These are phyloP conservation scores for Lipomyces yamadae DNA, from an alignment of 805 yeast genomes.

Conservation along the genomic window DNA sequence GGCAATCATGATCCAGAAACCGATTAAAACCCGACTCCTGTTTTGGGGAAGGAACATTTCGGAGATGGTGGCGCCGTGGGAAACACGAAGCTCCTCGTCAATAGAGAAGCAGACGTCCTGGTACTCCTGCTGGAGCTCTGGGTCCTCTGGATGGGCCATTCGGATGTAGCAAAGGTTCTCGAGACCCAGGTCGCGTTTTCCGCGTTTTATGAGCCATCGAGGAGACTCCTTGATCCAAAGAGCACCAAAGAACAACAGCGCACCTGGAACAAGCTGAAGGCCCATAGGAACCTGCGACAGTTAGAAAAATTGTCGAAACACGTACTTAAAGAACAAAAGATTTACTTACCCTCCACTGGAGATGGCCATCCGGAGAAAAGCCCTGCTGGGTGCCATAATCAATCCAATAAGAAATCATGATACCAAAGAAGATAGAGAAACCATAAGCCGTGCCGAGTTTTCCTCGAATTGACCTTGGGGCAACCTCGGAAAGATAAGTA, in stretches of 20 bases:
- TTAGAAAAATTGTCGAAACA: slow-evolving; percentile 57
- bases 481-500: slow-evolving; percentile 58
- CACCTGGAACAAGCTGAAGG: slow-evolving; percentile 38
- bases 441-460: slow-evolving; percentile 68
- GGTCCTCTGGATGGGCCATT: slow-evolving; percentile 48
- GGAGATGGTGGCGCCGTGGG: slow-evolving; percentile 27
- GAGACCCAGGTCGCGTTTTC: slow-evolving; percentile 60
- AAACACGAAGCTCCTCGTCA: slow-evolving; percentile 25
- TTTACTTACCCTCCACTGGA: slow-evolving; percentile 52
- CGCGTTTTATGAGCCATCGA: slow-evolving; percentile 65
- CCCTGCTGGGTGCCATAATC: slow-evolving; percentile 53
- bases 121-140: slow-evolving; percentile 50
- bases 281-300: slow-evolving; percentile 48
- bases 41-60: slow-evolving; percentile 22
- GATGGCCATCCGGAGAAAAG: slow-evolving; percentile 55
- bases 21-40: slow-evolving; percentile 27
- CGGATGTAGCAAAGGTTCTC: slow-evolving; percentile 50
- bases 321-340: slow-evolving; percentile 54
- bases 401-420: slow-evolving; percentile 56
- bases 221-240: slow-evolving; percentile 66
- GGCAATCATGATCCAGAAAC: slow-evolving; percentile 28
- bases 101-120: slow-evolving; percentile 39
- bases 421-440: slow-evolving; percentile 57
- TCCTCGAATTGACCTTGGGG: slow-evolving; percentile 46
- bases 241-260: slow-evolving; percentile 54